Base-by-base conservation (phyloP, 2,329 filamentous ascomycete species). In the Aspergillus ochraceoroseus region DNA sequence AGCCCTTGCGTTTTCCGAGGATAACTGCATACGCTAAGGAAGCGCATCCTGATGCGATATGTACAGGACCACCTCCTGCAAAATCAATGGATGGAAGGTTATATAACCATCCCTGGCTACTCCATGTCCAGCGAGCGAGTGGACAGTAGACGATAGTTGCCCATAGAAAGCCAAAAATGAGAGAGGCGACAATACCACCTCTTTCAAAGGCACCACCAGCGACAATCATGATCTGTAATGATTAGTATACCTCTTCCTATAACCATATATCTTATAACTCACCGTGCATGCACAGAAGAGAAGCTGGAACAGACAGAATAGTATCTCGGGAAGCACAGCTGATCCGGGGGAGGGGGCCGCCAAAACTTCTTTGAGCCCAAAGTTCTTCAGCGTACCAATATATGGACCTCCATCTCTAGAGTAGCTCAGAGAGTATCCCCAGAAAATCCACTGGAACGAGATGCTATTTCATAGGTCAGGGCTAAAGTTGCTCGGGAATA, bases 41-140 rank as follows among this genome's bases (percentile, higher is more conserved):
- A 13, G 81, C 79, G 43, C 80, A 80, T 23, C 83, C 83, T 1
- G 80, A 84, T 13, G 81, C 76, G 56, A 87, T 83, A 65, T 87
- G 83, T 13, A 87, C 83, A 25, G 83, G 83, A 8, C 82, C 83
- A 31, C 82, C 83, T 30, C 83, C 84, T 22, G 84, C 83, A 54
- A 86, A 87, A 63, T 87, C 83, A 52, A 85, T 76, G 17, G 80
- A 77, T 32, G 80, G 80, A 28, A 87, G 73, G 13, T 75, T 74
- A 64, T 73, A 81, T 18, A 85, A 73, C 82, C 83, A 87, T 32
- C 83, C 83, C 47, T 79, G 80, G 36, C 72, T 67, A 63, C 86
- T 87, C 84, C 83, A 87, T 31, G 83, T 86, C 76, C 83, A 86
- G 65, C 83, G 85, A 32, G 83, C 83, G 46, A 87, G 76, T 13